Conservation (phyloP, 495 filamentous ascomycete genomes). For the Margaritispora aquatica region DNA sequence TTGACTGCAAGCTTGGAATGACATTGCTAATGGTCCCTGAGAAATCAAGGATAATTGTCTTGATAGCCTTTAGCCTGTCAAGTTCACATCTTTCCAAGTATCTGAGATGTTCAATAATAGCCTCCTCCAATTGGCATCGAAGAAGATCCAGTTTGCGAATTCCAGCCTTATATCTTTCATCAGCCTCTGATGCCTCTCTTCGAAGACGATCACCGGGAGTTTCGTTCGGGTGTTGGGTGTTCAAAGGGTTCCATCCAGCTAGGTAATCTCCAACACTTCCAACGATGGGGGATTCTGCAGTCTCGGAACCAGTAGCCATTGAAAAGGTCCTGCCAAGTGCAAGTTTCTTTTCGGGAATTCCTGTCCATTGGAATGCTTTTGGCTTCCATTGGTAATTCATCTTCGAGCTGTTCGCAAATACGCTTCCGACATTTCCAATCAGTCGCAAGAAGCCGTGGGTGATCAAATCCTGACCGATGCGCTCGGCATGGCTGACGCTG, state of each 20-base stretch:
- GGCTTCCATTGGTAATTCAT: slow-evolving; percentile 97
- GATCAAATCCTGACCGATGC: slow-evolving; percentile 90
- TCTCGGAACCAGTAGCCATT: slow-evolving; percentile 45
- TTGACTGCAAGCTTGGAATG: slow-evolving; percentile 90
- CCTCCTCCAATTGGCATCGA: slow-evolving; percentile 90
- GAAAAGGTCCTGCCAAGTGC: slow-evolving; percentile 65
- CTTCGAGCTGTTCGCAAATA: slow-evolving; percentile 94
- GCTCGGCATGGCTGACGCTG: slow-evolving; percentile 82
- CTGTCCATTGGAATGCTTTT: slow-evolving; percentile 81
- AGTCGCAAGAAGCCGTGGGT: slow-evolving; percentile 80
- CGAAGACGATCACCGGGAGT: slow-evolving; percentile 81
- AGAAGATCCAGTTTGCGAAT: slow-evolving; percentile 82
- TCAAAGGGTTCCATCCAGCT: slow-evolving; percentile 84
- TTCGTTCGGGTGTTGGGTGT: slow-evolving; percentile 84
- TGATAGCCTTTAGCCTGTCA: slow-evolving; percentile 94
- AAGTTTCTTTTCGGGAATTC: slow-evolving; percentile 81
- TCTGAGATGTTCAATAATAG: slow-evolving; percentile 82
- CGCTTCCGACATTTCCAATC: slow-evolving; percentile 89
- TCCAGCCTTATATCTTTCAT: slow-evolving; percentile 85
- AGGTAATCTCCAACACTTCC: slow-evolving; percentile 82
- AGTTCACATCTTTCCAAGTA: slow-evolving; percentile 98
- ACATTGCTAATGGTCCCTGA: slow-evolving; percentile 97
- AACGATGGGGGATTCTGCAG: slow-evolving; percentile 63
- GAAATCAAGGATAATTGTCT: slow-evolving; percentile 95
- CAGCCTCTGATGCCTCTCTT: slow-evolving; percentile 82